These are phyloP conservation scores for Pythium myriotylum DNA, from an alignment of 352 stramenopile genomes.

Conservation along the genomic window DNA sequence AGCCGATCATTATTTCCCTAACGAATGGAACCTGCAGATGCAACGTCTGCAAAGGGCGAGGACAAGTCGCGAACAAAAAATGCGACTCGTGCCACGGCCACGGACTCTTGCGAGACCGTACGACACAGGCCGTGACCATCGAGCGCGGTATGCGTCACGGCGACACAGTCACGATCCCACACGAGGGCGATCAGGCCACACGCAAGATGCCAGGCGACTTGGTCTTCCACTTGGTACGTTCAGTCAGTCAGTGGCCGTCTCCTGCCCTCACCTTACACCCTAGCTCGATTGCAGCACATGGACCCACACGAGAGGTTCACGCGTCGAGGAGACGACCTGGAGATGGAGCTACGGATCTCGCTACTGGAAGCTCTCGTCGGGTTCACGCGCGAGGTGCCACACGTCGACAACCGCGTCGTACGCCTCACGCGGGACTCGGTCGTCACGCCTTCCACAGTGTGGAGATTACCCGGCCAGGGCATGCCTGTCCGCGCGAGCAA, in stretches of 20 bases:
- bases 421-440: conserved; percentile 70
- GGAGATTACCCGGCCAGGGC: conserved; percentile 85
- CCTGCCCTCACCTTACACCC: neutral
- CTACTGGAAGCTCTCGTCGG: conserved; percentile 93
- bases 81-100: conserved; percentile 38
- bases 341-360: conserved; percentile 90
- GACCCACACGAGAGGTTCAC: conserved; percentile 73
- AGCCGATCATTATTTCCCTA: conserved; percentile 1
- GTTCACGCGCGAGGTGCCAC: conserved; percentile 83
- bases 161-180: conserved; percentile 31
- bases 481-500: conserved; percentile 86
- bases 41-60: conserved; percentile 38
- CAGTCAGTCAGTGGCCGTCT: neutral
- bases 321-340: conserved; percentile 89
- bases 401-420: conserved; percentile 90
- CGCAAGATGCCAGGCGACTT: conserved; percentile 32
- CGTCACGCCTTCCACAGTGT: conserved; percentile 84
- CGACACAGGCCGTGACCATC: conserved; percentile 30
- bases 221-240: conserved; percentile 35
- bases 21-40: conserved; percentile 24
- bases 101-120: conserved; percentile 28
- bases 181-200: conserved; percentile 29
- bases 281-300: conserved; percentile 8
- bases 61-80: conserved; percentile 40
- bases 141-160: conserved; percentile 39